These are phyloP conservation scores for Ehretia macrophylla DNA, from an alignment of 257 asterid genomes.

Conservation along the genomic window DNA sequence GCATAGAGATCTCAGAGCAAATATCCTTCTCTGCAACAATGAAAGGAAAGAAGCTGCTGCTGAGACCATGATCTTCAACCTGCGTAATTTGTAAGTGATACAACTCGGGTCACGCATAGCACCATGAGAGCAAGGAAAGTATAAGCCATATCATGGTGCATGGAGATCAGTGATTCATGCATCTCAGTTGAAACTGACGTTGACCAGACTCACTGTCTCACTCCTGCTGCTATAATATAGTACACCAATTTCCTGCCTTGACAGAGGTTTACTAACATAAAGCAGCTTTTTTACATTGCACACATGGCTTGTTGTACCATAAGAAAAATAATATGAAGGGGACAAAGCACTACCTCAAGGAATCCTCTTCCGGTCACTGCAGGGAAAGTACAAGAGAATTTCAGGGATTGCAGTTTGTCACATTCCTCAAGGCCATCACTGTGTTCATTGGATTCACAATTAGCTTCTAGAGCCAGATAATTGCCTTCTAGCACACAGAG, in stretches of 20 bases:
- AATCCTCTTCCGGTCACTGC: conserved; percentile 69
- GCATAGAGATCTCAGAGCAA: conserved; percentile 65
- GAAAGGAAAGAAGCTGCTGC: conserved; percentile 67
- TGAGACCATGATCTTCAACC: conserved; percentile 69
- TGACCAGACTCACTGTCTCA: no score
- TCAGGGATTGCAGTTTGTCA: conserved; percentile 1
- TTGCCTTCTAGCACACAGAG: conserved; percentile 42
- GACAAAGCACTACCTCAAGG: conserved; percentile 42
- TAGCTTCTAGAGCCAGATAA: conserved; percentile 29
- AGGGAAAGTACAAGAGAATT: conserved; percentile 48
- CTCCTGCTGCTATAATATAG: no score
- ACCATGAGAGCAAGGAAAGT: background rate
- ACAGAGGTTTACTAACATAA: no score
- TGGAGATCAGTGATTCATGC: no score
- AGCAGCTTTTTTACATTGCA: no score
- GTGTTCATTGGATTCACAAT: conserved; percentile 11
- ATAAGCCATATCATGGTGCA: no score
- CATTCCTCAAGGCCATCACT: conserved; percentile 5
- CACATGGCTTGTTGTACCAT: background rate
- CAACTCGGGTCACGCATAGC: no score
- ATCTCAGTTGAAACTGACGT: no score
- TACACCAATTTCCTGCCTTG: no score
- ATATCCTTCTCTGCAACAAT: conserved; percentile 64
- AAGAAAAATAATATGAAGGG: conserved; percentile 5
- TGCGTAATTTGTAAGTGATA: conserved; percentile 1